These are phyloP conservation scores for Rubus idaeus DNA, from an alignment of 306 rosid species.

Conservation along the genomic window DNA sequence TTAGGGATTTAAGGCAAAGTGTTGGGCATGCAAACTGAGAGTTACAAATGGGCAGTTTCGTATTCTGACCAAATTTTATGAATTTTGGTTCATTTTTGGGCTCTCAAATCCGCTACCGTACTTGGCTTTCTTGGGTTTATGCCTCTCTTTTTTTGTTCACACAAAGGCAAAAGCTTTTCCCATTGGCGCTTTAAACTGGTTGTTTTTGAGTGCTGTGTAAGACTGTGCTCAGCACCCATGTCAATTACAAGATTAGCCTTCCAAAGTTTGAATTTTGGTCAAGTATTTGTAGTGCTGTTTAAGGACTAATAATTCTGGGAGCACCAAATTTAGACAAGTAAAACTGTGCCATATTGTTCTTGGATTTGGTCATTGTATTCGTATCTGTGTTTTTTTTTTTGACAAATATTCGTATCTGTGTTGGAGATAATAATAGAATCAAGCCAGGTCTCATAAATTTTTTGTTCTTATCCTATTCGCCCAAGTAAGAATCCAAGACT, in stretches of 20 bases:
- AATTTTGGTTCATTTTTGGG: conserved; percentile 29
- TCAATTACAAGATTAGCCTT: conserved; percentile 29
- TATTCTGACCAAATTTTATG: conserved; percentile 32
- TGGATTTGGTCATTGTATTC: not conserved
- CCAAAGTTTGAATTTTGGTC: not conserved
- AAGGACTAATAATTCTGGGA: not conserved
- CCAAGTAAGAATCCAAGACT: not conserved
- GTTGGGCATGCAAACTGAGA: conserved; percentile 49
- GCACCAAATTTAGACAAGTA: not conserved
- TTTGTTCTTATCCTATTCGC: no score
- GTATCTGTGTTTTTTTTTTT: no score
- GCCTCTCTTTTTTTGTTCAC: conserved; percentile 9
- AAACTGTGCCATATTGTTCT: not conserved
- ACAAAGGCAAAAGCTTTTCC: not conserved
- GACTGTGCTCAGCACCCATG: not conserved
- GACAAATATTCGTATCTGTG: no score
- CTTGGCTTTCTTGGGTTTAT: conserved; percentile 20
- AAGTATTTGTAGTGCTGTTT: not conserved
- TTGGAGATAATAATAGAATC: not conserved
- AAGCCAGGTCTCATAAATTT: not conserved
- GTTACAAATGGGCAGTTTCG: conserved; percentile 26
- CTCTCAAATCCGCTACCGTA: conserved; percentile 32
- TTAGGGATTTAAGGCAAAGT: conserved; percentile 35
- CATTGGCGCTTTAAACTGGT: conserved; percentile 35
- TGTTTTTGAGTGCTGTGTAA: conserved; percentile 19